Evolutionary conservation across 306 rosid species (phyloP).

Genomic region (Fragaria ananassa): DNA sequence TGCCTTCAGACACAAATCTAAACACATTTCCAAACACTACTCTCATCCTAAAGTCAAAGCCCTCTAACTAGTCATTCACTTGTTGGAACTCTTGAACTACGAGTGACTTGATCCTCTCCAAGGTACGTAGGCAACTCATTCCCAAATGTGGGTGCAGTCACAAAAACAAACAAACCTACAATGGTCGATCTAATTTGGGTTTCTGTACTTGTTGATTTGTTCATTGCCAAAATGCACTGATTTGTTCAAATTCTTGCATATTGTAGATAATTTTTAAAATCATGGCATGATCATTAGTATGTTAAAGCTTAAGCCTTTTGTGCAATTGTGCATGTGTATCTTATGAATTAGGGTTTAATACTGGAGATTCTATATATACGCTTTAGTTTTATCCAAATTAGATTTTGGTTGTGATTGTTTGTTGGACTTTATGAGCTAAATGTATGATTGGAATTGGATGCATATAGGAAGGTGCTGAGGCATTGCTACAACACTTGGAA

Average conservation of each 20-base stretch:
- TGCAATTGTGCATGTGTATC: not conserved
- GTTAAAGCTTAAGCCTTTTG: not conserved
- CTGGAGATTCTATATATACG: no score
- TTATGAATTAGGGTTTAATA: no score
- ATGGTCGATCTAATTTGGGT: no score
- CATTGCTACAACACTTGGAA: constrained; percentile 44
- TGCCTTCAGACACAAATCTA: no score
- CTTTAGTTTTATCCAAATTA: not conserved
- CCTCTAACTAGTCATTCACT: no score
- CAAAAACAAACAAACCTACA: no score
- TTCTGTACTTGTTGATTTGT: not conserved
- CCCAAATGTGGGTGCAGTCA: no score
- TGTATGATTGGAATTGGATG: not conserved
- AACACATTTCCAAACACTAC: no score
- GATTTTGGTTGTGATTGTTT: not conserved
- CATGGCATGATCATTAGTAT: not conserved
- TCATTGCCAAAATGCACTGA: not conserved
- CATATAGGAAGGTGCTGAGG: constrained; percentile 51
- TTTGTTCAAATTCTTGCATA: not conserved
- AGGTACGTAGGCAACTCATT: no score
- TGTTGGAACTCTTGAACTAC: no score
- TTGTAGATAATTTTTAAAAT: not conserved
- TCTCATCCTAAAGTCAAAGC: no score
- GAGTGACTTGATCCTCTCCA: no score
- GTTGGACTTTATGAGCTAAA: not conserved